These are phyloP conservation scores for Nakazawaea ernobii DNA, from an alignment of 805 yeast species.

Conservation along the genomic window DNA sequence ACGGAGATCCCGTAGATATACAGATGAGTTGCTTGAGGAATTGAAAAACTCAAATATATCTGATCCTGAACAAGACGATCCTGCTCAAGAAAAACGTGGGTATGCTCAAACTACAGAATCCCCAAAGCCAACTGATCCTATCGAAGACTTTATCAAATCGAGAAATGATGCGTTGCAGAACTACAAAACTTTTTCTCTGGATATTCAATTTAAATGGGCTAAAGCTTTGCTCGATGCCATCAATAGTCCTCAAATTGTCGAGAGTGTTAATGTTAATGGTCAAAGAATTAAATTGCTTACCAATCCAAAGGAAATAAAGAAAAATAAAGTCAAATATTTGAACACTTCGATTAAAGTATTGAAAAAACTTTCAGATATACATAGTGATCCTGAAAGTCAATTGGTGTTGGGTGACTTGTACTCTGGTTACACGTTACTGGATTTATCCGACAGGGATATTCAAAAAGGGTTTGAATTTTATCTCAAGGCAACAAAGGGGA, in stretches of 20 bases:
- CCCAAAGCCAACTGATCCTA: neutral
- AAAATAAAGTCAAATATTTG: constrained; percentile 50
- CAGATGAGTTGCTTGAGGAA: constrained; percentile 8
- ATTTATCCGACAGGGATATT: constrained; percentile 45
- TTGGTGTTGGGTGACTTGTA: constrained; percentile 58
- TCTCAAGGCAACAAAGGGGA: constrained; percentile 49
- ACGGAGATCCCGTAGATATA: constrained; percentile 1
- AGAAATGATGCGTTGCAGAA: constrained; percentile 29
- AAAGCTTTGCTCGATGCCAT: constrained; percentile 46
- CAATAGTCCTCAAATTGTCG: constrained; percentile 32
- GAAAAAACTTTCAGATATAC: constrained; percentile 43
- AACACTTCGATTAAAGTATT: constrained; percentile 54
- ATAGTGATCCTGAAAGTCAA: constrained; percentile 52
- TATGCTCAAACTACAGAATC: too few species aligned
- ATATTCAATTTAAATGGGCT: constrained; percentile 61
- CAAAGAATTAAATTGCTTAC: constrained; percentile 31
- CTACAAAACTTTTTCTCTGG: constrained; percentile 36
- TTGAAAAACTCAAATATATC: neutral
- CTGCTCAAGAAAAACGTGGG: neutral
- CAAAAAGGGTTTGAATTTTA: constrained; percentile 57
- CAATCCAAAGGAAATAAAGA: constrained; percentile 36
- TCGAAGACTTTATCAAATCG: constrained; percentile 21
- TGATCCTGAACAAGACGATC: neutral
- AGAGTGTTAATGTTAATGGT: constrained; percentile 43
- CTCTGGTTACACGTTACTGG: constrained; percentile 42